Conservation (phyloP, 768 basidiomycete species). For the Kwoniella sp. region DNA sequence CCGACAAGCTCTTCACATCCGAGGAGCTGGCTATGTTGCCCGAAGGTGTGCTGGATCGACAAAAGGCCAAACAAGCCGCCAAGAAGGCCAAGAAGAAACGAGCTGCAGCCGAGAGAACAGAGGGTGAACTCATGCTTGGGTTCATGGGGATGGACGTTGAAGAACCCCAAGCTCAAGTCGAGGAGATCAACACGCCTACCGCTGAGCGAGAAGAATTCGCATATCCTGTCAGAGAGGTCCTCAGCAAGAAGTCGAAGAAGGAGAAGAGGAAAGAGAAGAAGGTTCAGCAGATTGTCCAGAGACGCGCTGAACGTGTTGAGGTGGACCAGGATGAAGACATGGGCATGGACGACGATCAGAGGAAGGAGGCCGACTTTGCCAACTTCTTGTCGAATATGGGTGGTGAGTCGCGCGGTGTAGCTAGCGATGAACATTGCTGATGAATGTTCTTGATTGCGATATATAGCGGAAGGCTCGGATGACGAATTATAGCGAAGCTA, state of each 20-base stretch:
- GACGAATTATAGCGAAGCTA: conserved; percentile 30
- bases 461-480: conserved; percentile 34
- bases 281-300: conserved; percentile 24
- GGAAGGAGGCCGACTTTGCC: conserved; percentile 52
- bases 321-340: conserved; percentile 57
- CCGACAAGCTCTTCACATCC: conserved; percentile 44
- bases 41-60: conserved; percentile 43
- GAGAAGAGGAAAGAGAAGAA: conserved; percentile 52
- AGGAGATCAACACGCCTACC: conserved; percentile 28
- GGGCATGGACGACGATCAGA: conserved; percentile 52
- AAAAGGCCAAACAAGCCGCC: conserved; percentile 46
- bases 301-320: conserved; percentile 8
- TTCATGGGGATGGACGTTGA: conserved; percentile 54
- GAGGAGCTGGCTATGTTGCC: conserved; percentile 52
- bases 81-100: conserved; percentile 52
- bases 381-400: conserved; percentile 49
- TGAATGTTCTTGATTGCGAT: background rate
- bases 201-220: background rate
- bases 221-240: conserved; percentile 51
- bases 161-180: conserved; percentile 58
- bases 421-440: background rate
- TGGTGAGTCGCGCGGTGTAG: conserved; percentile 31
- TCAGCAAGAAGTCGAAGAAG: conserved; percentile 58
- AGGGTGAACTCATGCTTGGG: conserved; percentile 44
- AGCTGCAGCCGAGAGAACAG: conserved; percentile 33